These are phyloP conservation scores for Westerdykella aurantiaca DNA, from an alignment of 2,329 filamentous ascomycete genomes.

Conservation along the genomic window DNA sequence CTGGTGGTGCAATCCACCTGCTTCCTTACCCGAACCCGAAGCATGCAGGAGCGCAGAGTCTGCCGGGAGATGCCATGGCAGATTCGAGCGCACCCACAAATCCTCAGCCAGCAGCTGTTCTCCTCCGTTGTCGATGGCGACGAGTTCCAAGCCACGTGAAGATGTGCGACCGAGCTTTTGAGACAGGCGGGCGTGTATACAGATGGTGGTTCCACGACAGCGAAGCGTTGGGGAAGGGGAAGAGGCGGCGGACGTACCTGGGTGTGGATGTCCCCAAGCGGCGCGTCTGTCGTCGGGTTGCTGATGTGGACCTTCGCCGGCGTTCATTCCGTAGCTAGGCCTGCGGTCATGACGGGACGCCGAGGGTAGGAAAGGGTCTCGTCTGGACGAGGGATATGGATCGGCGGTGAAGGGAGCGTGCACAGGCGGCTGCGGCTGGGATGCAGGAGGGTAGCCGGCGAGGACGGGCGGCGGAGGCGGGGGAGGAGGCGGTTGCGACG, in stretches of 20 bases:
- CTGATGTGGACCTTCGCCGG: slow-evolving; percentile 24
- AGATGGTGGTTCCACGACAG: too few species aligned
- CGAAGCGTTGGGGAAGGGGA: background rate
- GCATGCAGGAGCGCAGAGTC: too few species aligned
- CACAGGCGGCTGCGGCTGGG: slow-evolving; percentile 32
- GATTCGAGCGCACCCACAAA: too few species aligned
- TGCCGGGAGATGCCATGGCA: too few species aligned
- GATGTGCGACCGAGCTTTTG: background rate
- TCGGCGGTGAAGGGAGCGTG: slow-evolving; percentile 43
- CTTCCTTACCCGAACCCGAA: too few species aligned
- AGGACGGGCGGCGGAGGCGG: slow-evolving; percentile 25
- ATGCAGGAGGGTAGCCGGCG: slow-evolving; percentile 27
- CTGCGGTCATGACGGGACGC: slow-evolving; percentile 33
- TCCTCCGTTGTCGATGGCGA: too few species aligned
- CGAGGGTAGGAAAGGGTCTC: slow-evolving; percentile 43
- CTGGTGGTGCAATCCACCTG: too few species aligned
- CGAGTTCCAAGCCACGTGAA: background rate
- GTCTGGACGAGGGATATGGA: slow-evolving; percentile 42
- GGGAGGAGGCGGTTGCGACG: slow-evolving; percentile 6
- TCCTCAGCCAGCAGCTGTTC: too few species aligned
- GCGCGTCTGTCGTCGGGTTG: slow-evolving; percentile 27
- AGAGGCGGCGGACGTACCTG: slow-evolving; percentile 30
- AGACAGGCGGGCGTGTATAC: too few species aligned
- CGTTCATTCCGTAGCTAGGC: slow-evolving; percentile 37
- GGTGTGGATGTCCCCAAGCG: slow-evolving; percentile 24